Conservation (phyloP, 106 monocot species). For the Posidonia australis region DNA sequence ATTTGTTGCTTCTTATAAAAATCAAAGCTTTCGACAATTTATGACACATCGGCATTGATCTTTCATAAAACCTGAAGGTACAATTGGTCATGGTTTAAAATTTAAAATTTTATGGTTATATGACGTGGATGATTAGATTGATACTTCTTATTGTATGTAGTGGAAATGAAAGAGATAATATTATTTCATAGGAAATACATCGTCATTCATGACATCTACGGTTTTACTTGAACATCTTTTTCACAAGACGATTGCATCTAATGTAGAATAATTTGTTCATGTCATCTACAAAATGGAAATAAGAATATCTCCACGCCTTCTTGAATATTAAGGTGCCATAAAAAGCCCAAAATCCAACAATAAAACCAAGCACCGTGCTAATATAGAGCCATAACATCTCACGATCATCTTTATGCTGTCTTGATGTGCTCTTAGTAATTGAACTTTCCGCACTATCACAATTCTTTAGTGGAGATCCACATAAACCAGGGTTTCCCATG, state of each 20-base stretch:
- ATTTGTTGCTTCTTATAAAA: no score
- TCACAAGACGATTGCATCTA: neutral
- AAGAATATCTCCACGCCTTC: neutral
- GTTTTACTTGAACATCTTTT: no score
- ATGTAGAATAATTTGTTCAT: neutral
- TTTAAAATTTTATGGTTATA: no score
- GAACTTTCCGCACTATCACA: neutral
- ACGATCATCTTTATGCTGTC: neutral
- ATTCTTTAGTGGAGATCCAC: slow-evolving; percentile 10
- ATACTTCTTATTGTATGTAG: no score
- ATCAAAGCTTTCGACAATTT: no score
- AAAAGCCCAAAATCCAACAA: slow-evolving; percentile 1
- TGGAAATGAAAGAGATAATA: no score
- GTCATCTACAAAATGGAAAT: neutral
- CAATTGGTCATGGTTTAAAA: no score
- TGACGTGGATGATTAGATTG: no score
- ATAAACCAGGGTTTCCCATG: slow-evolving; percentile 19
- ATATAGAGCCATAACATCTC: neutral
- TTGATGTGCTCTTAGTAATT: neutral
- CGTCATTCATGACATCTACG: no score
- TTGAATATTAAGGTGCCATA: neutral
- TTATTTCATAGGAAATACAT: no score
- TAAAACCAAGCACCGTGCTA: neutral
- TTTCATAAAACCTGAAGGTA: no score
- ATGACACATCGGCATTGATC: no score